Percentiles rank a stretch among this genome's conserved stretches.
Conservation (phyloP, 345 rosid species). For the Acer negundo region DNA sequence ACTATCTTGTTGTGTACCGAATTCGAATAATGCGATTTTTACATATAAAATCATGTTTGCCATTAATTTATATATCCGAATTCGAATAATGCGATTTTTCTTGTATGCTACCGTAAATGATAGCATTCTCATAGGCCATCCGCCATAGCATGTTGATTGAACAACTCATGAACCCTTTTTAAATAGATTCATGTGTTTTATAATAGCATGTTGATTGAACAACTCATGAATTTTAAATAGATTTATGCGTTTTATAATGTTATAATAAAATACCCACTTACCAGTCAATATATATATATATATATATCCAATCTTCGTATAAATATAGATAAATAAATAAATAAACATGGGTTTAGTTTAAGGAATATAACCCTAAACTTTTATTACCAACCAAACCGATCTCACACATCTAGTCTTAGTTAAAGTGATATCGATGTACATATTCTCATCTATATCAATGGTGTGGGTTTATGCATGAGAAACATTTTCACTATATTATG, state of each 20-base stretch:
- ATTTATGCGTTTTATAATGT: not conserved
- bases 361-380: not conserved
- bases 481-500: too few relatives aligned
- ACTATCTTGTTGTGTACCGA: not conserved
- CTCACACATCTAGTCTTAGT: too few relatives aligned
- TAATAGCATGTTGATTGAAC: not conserved
- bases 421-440: too few relatives aligned
- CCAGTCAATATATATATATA: not conserved
- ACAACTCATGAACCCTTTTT: not conserved
- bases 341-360: not conserved
- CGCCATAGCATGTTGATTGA: not conserved
- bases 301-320: not conserved
- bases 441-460: too few relatives aligned
- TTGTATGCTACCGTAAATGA: not conserved
- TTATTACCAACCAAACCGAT: not conserved
- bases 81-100: not conserved
- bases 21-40: not conserved
- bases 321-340: not conserved
- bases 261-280: not conserved
- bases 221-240: not conserved
- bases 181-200: not conserved
- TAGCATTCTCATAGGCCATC: not conserved
- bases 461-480: too few relatives aligned
- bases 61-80: not conserved
- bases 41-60: too few relatives aligned